These are phyloP conservation scores for Mrakia gelida DNA, from an alignment of 768 basidiomycete genomes.

Conservation along the genomic window DNA sequence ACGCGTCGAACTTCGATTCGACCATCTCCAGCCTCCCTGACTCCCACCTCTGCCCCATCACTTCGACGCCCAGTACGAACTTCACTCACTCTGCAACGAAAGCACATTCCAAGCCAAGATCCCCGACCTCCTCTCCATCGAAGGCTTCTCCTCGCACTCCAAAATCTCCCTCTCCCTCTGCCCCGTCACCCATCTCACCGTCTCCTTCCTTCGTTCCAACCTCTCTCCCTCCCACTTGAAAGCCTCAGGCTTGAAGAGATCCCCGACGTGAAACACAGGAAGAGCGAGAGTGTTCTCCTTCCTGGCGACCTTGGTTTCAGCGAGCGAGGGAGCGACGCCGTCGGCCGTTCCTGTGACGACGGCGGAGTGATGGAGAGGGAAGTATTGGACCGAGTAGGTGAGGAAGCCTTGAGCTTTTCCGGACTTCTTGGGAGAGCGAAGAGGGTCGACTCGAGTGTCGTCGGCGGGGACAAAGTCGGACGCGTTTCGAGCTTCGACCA, in stretches of 20 bases:
- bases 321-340: neutral
- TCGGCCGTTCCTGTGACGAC: neutral
- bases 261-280: neutral
- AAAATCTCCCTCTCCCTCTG: conserved; percentile 42
- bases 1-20: neutral
- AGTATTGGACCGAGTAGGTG: conserved; percentile 41
- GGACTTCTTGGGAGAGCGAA: conserved; percentile 22
- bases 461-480: neutral
- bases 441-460: conserved; percentile 16
- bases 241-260: conserved; percentile 34
- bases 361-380: conserved; percentile 37
- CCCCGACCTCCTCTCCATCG: conserved; percentile 35
- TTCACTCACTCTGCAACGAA: conserved; percentile 1
- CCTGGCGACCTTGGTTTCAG: conserved; percentile 23
- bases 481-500: conserved; percentile 33
- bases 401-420: conserved; percentile 39
- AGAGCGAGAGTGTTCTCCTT: neutral
- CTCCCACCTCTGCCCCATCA: no score
- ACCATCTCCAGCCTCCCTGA: no score
- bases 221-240: conserved; percentile 42
- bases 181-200: conserved; percentile 43
- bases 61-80: no score
- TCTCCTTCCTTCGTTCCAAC: conserved; percentile 39
- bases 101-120: conserved; percentile 23
- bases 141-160: conserved; percentile 39